Base-by-base conservation (phyloP, 164 flowering plant genomes). In the Umbilicus rupestris region DNA sequence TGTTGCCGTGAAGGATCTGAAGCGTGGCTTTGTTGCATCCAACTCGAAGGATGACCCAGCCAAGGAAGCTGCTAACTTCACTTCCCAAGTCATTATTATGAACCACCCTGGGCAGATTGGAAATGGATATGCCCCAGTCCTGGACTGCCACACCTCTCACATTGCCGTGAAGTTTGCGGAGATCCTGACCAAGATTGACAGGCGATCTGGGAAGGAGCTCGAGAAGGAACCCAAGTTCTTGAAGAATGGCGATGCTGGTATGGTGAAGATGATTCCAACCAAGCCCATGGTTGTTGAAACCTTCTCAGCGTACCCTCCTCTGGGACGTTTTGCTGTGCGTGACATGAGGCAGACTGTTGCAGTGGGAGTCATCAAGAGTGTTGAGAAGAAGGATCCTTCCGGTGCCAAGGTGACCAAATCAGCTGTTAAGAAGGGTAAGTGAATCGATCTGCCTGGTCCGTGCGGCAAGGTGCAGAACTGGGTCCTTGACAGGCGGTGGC, bases 391-490 rank as follows among this genome's bases (percentile, higher is more conserved):
- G 22, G 64, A 37, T 62, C 41, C 39, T 17, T 2, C 62, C 41
- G 70, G 66, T 45, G 72, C 68, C 79, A 84, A 83, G 72, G 77
- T 47, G 68, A 74, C 35, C 78, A 82, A 75, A 77, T 62, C 9
- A 39, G 83, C 78, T 75, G 75, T 55, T 3, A 52, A 52, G 59
- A 52, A 52, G 59, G 44, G 44, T 0, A 52, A 52, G 59, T 52
- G 59, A 52, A 52, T 52, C 31, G 15, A 24, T 10, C 0, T 3
- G 15, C 26, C 10, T 52, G 59, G 31, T 3, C 17, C 1, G 59
- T 52, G 59, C 16, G 5, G 26, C 26, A 20, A 49, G 26, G 5
- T 49, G 59, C 55, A 49, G 20, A 49, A n/a, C 26, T 49, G 55
- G 55, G 55, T 49, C 55, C 55, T 49, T 7, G 55, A 49, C 55